Evolutionary conservation across 1,139 yeast species (phyloP).

Genomic region (Nematodospora anomalae): DNA sequence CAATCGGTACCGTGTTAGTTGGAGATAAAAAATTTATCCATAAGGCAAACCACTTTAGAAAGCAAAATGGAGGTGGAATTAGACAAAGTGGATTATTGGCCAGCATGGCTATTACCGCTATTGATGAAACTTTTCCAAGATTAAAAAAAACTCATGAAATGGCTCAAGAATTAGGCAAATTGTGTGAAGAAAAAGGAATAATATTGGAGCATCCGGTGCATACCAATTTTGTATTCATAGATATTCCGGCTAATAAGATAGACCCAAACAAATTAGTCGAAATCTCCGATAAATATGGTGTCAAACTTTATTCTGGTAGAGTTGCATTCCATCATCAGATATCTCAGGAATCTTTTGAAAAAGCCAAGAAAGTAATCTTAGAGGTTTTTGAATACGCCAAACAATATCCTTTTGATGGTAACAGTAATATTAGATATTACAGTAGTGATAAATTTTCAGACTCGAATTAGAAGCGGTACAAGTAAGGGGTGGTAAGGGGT

Average conservation of each 20-base stretch:
- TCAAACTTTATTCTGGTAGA: constrained; percentile 33
- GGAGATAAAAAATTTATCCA: constrained; percentile 31
- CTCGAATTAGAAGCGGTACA: too few relatives aligned
- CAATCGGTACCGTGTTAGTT: constrained; percentile 47
- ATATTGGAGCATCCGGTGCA: constrained; percentile 40
- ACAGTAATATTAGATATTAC: constrained; percentile 11
- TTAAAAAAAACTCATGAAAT: constrained; percentile 52
- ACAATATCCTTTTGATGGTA: constrained; percentile 24
- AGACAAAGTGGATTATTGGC: constrained; percentile 47
- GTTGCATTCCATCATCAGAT: constrained; percentile 43
- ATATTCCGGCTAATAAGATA: constrained; percentile 34
- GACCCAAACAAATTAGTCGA: constrained; percentile 27
- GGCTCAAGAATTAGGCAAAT: constrained; percentile 50
- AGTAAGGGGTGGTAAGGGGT: constrained; percentile 2
- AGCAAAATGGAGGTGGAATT: constrained; percentile 50
- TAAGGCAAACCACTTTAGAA: constrained; percentile 49
- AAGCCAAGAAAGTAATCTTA: constrained; percentile 28
- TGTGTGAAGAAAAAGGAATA: constrained; percentile 38
- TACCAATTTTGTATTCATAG: constrained; percentile 45
- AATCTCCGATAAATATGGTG: constrained; percentile 26
- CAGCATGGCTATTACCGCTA: constrained; percentile 42
- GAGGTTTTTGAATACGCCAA: constrained; percentile 33
- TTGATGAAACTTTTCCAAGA: constrained; percentile 38
- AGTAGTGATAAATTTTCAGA: constrained; percentile 12
- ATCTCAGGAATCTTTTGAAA: constrained; percentile 32